Base-by-base conservation (phyloP, 2,329 filamentous ascomycete genomes). In the Talaromyces piceae region DNA sequence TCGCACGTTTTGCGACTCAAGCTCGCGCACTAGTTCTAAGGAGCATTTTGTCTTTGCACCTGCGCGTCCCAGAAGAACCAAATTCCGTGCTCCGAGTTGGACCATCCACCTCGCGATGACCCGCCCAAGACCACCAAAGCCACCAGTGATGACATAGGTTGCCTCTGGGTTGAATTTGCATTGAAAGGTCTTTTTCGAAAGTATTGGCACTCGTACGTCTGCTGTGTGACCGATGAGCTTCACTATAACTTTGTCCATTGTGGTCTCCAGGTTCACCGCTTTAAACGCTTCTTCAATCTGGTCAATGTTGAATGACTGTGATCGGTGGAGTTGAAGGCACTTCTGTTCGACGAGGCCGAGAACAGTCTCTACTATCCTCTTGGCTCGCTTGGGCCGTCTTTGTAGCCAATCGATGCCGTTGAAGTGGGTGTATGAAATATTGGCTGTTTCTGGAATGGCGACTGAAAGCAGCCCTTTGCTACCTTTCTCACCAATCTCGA, bases 401-500 rank as follows among this genome's bases (percentile, higher is more conserved):
- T 37, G 6, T 18, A 37, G 16, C 33, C 33, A 37, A 11, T 37
- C 33, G 16, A 20, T 37, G 33, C 33, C 20, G 5, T 16, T 11
- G 47, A 53, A 53, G 7, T 37, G 51, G 5, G 13, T 18, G 16
- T 51, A 51, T 12, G 22, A n/a, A 12, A 53, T 48, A 18, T 28
- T 26, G 16, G 13, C 11, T 2, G n/a, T 20, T 18, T 37, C 33
- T 37, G 33, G 16, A 7, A 37, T 7, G 16, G 33, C 33, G 11
- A 37, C 33, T 18, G 20, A 39, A 41, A 37, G 33, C 16, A 37
- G 33, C 12, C 20, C 20, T 6, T 11, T 37, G 33, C 33, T 45
- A 31, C 16, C 47, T 18, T 41, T 33, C 16, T 50, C 33, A 20
- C 47, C 51, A 37, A 53, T 49, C 16, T 53, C 51, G 11, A 53